Conservation (phyloP, 345 rosid species). For the Raphanus sativus region DNA sequence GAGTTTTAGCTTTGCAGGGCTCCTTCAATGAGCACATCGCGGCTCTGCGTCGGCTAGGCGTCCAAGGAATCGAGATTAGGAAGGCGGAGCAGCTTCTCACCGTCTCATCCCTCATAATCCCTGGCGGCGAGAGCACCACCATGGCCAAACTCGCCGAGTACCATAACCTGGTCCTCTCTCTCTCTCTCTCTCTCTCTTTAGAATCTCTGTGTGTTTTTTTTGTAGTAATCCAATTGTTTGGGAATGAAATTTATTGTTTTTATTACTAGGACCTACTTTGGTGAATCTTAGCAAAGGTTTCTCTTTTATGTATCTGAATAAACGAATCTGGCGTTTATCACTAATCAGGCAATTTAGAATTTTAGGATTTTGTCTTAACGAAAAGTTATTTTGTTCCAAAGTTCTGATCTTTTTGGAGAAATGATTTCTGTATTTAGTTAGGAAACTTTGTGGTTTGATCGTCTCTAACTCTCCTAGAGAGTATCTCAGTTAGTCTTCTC, state of each 20-base stretch:
- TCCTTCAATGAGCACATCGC: constrained; percentile 98
- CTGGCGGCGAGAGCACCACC: constrained; percentile 99
- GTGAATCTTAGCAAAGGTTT: constrained; percentile 4
- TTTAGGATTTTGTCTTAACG: not conserved
- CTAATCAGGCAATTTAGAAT: not conserved
- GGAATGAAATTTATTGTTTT: constrained; percentile 4
- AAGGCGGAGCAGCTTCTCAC: constrained; percentile 76
- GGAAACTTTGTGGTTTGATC: not conserved
- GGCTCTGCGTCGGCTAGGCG: constrained; percentile 79
- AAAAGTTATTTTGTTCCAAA: not conserved
- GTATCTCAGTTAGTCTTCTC: not conserved
- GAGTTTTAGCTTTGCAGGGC: constrained; percentile 94
- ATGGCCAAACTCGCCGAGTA: constrained; percentile 97
- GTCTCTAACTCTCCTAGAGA: not conserved
- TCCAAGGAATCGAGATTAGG: constrained; percentile 82
- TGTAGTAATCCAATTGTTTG: not conserved
- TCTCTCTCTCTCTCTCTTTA: not conserved
- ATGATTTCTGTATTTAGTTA: not conserved
- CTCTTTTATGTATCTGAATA: not conserved
- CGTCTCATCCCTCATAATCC: constrained; percentile 83
- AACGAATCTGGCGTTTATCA: constrained; percentile 12
- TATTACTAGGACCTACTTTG: constrained; percentile 17
- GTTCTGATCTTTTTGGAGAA: not conserved
- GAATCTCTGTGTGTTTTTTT: not conserved
- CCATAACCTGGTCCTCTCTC: constrained; percentile 72